Evolutionary conservation across 352 stramenopile genomes (phyloP).

Genomic region (Phytophthora citrophthora): DNA sequence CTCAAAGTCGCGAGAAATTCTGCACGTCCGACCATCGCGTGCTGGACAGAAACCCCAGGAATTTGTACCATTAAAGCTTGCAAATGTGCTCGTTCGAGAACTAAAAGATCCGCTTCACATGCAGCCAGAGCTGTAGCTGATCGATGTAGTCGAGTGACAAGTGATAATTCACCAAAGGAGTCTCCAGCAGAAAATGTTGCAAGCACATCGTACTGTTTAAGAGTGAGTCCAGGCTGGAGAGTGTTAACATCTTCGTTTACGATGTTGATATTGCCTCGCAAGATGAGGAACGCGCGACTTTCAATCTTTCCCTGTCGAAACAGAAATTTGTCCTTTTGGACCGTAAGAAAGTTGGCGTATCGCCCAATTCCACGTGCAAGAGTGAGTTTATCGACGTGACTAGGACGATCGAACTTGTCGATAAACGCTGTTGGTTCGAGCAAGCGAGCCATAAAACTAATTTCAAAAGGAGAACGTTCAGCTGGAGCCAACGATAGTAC

Average conservation of each 20-base stretch:
- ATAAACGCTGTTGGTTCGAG: conserved; percentile 67
- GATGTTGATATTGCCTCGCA: conserved; percentile 78
- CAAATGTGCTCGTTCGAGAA: conserved; percentile 74
- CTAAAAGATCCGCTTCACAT: conserved; percentile 71
- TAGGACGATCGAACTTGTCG: conserved; percentile 70
- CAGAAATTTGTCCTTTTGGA: conserved; percentile 59
- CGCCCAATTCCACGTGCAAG: conserved; percentile 57
- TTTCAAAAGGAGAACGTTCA: conserved; percentile 47
- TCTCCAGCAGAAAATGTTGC: conserved; percentile 70
- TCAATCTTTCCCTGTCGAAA: conserved; percentile 81
- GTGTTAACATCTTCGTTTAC: conserved; percentile 74
- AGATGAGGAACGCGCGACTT: conserved; percentile 79
- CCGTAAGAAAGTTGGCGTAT: conserved; percentile 60
- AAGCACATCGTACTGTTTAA: conserved; percentile 67
- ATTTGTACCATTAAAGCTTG: conserved; percentile 39
- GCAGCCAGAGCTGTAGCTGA: conserved; percentile 70
- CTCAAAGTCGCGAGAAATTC: conserved; percentile 66
- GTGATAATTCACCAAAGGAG: conserved; percentile 75
- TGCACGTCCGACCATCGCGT: conserved; percentile 74
- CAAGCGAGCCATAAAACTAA: conserved; percentile 62
- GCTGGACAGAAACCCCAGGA: conserved; percentile 69
- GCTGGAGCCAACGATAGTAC: conserved; percentile 51
- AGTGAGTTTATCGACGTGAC: conserved; percentile 50
- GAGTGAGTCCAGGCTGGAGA: conserved; percentile 23
- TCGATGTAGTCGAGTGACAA: conserved; percentile 73